Conservation (phyloP, 371 early-diverging fungal genomes). For the Hamiltosporidium magnivora region DNA sequence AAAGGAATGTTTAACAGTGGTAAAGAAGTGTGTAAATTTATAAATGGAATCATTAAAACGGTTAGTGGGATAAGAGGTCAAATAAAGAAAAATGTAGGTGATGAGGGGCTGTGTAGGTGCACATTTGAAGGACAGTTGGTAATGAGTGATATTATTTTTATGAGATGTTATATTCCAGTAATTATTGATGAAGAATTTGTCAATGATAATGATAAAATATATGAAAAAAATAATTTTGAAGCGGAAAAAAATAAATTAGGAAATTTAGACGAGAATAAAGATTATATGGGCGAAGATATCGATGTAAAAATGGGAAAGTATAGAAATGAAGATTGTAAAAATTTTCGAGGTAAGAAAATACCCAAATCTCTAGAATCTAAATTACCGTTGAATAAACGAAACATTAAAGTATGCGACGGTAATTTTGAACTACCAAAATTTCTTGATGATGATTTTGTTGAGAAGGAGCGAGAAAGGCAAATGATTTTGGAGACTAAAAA, state of each 20-base stretch:
- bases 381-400: slow-evolving; percentile 19
- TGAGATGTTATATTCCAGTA: slow-evolving; percentile 85
- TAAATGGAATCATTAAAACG: slow-evolving; percentile 80
- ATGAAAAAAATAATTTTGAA: slow-evolving; percentile 59
- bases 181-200: slow-evolving; percentile 78
- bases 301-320: slow-evolving; percentile 62
- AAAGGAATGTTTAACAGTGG: slow-evolving; percentile 94
- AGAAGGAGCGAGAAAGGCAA: slow-evolving; percentile 70
- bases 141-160: slow-evolving; percentile 83
- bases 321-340: slow-evolving; percentile 68
- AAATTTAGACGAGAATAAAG: slow-evolving; percentile 63
- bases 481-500: slow-evolving; percentile 65
- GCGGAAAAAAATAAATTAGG: slow-evolving; percentile 73
- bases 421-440: slow-evolving; percentile 49
- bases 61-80: slow-evolving; percentile 93
- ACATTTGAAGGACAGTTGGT: slow-evolving; percentile 92
- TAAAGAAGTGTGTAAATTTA: slow-evolving; percentile 92
- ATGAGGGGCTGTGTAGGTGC: slow-evolving; percentile 87
- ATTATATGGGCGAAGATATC: slow-evolving; percentile 66
- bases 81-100: slow-evolving; percentile 68
- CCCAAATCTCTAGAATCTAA: slow-evolving; percentile 67
- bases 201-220: slow-evolving; percentile 63
- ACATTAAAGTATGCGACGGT: slow-evolving; percentile 57
- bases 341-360: slow-evolving; percentile 65
- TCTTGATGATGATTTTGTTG: slow-evolving; percentile 72